phyloP scores from a whole-genome alignment of 2,329 filamentous ascomycete genomes.

The Curvularia sp. region DNA sequence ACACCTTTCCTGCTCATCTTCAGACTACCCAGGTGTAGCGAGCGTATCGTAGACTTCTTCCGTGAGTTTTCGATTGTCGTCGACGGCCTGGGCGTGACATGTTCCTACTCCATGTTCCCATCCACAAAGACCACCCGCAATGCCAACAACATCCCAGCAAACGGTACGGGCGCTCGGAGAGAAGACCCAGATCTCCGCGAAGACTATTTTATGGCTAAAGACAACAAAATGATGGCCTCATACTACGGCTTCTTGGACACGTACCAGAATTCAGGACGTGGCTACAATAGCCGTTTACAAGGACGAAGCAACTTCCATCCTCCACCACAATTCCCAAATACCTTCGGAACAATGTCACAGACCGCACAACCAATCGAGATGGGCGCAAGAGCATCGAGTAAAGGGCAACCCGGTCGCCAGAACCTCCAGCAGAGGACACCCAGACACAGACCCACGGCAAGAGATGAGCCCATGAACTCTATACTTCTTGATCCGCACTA shows the following conservation, averaged over 20 bases:
- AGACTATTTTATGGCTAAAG: constrained; percentile 93
- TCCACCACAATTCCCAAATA: constrained; percentile 75
- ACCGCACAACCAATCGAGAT: constrained; percentile 61
- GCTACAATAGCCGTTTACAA: constrained; percentile 17
- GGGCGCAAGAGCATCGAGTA: constrained; percentile 33
- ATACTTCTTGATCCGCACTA: constrained; percentile 78
- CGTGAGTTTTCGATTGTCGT: constrained; percentile 97
- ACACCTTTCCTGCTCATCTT: constrained; percentile 89
- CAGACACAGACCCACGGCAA: constrained; percentile 27
- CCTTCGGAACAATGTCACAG: constrained; percentile 56
- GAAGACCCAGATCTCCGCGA: constrained; percentile 72
- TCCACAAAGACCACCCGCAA: constrained; percentile 79
- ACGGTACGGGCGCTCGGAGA: constrained; percentile 45
- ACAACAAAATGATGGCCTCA: constrained; percentile 97
- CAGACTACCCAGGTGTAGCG: constrained; percentile 84
- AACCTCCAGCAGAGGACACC: constrained; percentile 36
- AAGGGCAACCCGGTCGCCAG: constrained; percentile 32
- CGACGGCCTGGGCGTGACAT: constrained; percentile 93
- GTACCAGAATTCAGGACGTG: constrained; percentile 62
- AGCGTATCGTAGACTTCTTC: constrained; percentile 96
- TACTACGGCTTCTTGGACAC: constrained; percentile 95
- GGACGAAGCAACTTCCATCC: constrained; percentile 67
- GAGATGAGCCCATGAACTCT: constrained; percentile 71
- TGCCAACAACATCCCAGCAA: constrained; percentile 55
- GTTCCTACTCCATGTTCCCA: constrained; percentile 96